Evolutionary conservation across 2,329 filamentous ascomycete genomes (phyloP).

Genomic region (Ophiocordyceps camponoti-rufipedis): DNA sequence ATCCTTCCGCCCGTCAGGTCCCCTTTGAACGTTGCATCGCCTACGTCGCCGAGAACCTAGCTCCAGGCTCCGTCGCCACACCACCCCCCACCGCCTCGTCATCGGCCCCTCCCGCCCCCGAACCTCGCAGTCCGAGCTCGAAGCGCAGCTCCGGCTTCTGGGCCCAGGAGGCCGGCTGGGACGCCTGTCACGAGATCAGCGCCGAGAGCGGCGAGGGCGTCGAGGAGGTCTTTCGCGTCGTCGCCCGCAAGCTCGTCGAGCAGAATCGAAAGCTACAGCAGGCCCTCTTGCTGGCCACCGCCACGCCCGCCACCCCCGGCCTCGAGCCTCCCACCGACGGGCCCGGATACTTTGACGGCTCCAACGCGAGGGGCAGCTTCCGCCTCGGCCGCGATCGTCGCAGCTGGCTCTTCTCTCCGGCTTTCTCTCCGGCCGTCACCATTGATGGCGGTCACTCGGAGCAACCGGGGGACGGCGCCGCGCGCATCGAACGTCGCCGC

Average conservation of each 20-base stretch:
- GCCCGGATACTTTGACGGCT: slow-evolving; percentile 31
- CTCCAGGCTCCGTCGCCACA: slow-evolving; percentile 48
- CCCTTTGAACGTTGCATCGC: slow-evolving; percentile 92
- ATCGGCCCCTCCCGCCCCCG: slow-evolving; percentile 15
- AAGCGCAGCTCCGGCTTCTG: slow-evolving; percentile 63
- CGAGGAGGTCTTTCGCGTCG: slow-evolving; percentile 78
- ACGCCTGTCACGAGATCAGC: slow-evolving; percentile 92
- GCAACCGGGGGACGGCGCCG: slow-evolving; percentile 1
- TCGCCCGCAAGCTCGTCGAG: slow-evolving; percentile 43
- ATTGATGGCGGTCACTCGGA: slow-evolving; percentile 20
- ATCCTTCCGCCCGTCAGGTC: slow-evolving; percentile 63
- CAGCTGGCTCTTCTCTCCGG: slow-evolving; percentile 40
- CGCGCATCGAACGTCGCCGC: slow-evolving; percentile 8
- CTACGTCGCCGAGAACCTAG: slow-evolving; percentile 84
- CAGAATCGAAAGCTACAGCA: slow-evolving; percentile 46
- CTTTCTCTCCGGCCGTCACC: slow-evolving; percentile 31
- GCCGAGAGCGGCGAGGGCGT: slow-evolving; percentile 90
- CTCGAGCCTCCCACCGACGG: slow-evolving; percentile 25
- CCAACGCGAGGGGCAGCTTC: slow-evolving; percentile 30
- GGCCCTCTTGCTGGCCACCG: slow-evolving; percentile 35
- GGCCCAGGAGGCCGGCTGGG: slow-evolving; percentile 88
- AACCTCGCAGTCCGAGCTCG: slow-evolving; percentile 40
- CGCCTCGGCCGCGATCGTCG: slow-evolving; percentile 37
- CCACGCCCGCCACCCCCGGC: slow-evolving; percentile 29
- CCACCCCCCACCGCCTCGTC: slow-evolving; percentile 45